Evolutionary conservation across 2,329 filamentous ascomycete genomes (phyloP), one percentile per base, ranked within the genome.

Genomic region (Epicoccum nigrum): DNA sequence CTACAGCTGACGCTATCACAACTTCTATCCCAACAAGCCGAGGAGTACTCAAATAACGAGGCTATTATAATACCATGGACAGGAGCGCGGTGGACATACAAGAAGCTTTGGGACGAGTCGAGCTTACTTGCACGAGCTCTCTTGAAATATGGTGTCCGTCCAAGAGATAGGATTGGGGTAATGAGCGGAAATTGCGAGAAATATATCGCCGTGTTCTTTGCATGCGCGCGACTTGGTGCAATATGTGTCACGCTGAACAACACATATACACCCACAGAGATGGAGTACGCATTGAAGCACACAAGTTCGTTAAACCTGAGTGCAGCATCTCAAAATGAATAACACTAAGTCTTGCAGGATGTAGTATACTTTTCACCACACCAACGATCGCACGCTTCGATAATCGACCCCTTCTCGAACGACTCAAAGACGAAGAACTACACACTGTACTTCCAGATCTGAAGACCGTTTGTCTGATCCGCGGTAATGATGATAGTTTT

Each of bases 31-130:
- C 79, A 89, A 12, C 89, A 92, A 73, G 86, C 83, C 35, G 79
- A 84, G 41, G 80, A 84, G 39, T 85, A 88, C 69, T 83, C 84
- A 19, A 78, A 82, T 42, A 79, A 83, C 45, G 88, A 92, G 68
- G 88, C 84, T 54, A 73, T 92, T 33, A 81, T 92, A 19, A 87
- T 89, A 42, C 86, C 88, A 0, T 92, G 88, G 88, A 91, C 88
- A 0, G 85, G 85, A 1, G 83, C 86, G 4, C 79, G 89, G 63
- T 92, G 88, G 88, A 84, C 83, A 42, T 87, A 88, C 9, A 62
- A 71, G 41, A 63, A 68, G 23, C 57, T 77, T 44, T 70, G 65
- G 62, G 64, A 73, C 8, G 71, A 76, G 46, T 76, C 74, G 15
- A 71, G 65, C 46, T 48, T 67, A 11, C 61, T 78, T 7, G 75